A percentile compares a stretch with the other conserved stretches of the same genome.
These are phyloP conservation scores for Yarrowia sp. DNA, from an alignment of 805 yeast genomes.

Conservation along the genomic window DNA sequence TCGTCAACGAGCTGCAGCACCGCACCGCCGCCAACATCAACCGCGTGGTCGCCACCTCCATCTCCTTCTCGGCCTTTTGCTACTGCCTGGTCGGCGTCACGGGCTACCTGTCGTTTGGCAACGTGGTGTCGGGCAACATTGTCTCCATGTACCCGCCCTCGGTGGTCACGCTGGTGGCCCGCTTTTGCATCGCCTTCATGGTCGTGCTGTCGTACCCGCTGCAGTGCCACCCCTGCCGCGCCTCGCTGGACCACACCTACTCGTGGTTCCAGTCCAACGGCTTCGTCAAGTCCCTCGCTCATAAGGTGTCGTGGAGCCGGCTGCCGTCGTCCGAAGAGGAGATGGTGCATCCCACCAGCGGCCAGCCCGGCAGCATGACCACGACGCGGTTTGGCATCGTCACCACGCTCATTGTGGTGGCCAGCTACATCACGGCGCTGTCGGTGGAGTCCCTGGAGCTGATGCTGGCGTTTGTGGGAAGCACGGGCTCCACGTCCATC, in stretches of 20 bases:
- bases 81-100: conserved; percentile 77
- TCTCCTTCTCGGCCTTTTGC: conserved; percentile 64
- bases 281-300: conserved; percentile 37
- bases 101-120: conserved; percentile 90
- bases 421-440: conserved; percentile 70
- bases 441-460: conserved; percentile 76
- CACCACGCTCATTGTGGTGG: conserved; percentile 56
- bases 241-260: conserved; percentile 75
- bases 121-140: conserved; percentile 76
- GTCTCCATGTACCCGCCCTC: conserved; percentile 76
- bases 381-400: conserved; percentile 50
- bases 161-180: conserved; percentile 73
- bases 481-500: conserved; percentile 91
- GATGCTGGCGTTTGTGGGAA: conserved; percentile 86
- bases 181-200: conserved; percentile 78
- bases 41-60: conserved; percentile 59
- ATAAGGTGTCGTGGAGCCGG: conserved; percentile 17
- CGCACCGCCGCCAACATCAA: conserved; percentile 58
- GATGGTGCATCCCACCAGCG: conserved; percentile 7
- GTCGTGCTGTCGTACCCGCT: conserved; percentile 87
- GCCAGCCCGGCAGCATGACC: conserved; percentile 39
- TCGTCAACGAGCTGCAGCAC: conserved; percentile 78
- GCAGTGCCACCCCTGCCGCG: conserved; percentile 89
- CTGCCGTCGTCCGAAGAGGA: conserved; percentile 38
- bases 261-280: conserved; percentile 54